Percentiles rank a stretch among this genome's conserved stretches.
Conservation (phyloP, 2,329 filamentous ascomycete species). For the Fusarium mangiferae region DNA sequence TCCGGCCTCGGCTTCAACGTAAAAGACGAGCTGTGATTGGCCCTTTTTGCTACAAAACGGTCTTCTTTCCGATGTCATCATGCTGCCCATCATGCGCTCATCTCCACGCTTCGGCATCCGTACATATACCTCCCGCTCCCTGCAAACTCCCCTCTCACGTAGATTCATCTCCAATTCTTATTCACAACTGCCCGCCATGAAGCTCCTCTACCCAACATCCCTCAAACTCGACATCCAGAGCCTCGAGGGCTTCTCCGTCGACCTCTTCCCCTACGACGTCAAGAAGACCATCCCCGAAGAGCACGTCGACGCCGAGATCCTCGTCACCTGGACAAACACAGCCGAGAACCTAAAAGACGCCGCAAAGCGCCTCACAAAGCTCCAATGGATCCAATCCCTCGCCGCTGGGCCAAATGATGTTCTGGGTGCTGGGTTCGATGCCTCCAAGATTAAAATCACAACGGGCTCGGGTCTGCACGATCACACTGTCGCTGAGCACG, state of each 20-base stretch:
- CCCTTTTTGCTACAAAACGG: neutral
- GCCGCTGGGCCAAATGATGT: constrained; percentile 75
- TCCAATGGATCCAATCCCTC: constrained; percentile 74
- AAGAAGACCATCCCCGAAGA: constrained; percentile 65
- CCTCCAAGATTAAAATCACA: constrained; percentile 60
- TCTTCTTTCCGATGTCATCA: constrained; percentile 37
- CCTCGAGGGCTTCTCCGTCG: constrained; percentile 68
- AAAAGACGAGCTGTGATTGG: neutral
- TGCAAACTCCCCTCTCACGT: neutral
- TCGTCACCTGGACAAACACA: constrained; percentile 71
- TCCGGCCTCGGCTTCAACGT: constrained; percentile 17
- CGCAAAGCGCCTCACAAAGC: constrained; percentile 62
- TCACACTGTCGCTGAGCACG: constrained; percentile 72
- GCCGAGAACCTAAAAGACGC: constrained; percentile 68
- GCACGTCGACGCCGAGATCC: constrained; percentile 67
- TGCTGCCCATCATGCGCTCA: constrained; percentile 23
- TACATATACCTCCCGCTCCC: constrained; percentile 35
- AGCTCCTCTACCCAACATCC: constrained; percentile 74
- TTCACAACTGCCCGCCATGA: constrained; percentile 54
- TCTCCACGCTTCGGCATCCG: constrained; percentile 19
- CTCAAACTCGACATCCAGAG: constrained; percentile 64
- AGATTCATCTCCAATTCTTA: neutral
- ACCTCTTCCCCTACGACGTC: constrained; percentile 69
- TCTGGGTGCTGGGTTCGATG: constrained; percentile 68
- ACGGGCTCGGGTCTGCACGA: constrained; percentile 73